These are phyloP conservation scores for Rhynchosporium agropyri DNA, from an alignment of 2,329 filamentous ascomycete species.

Conservation along the genomic window DNA sequence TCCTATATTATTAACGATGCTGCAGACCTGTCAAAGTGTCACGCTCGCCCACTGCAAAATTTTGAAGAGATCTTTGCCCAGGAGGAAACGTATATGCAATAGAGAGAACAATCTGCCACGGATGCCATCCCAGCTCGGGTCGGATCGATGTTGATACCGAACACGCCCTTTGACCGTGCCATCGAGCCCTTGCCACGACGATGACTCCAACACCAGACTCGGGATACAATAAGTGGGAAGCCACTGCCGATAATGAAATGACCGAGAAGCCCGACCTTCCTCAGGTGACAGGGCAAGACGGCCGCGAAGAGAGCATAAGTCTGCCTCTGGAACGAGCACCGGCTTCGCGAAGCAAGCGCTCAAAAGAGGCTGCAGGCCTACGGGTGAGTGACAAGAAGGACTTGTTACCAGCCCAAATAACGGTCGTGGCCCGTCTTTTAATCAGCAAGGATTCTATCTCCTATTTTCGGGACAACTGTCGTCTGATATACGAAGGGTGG, in stretches of 20 bases:
- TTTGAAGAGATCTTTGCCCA: not conserved
- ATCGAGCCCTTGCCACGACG: constrained; percentile 13
- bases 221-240: not conserved
- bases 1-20: not conserved
- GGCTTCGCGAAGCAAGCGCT: not conserved
- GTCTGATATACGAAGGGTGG: constrained; percentile 5
- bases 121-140: not conserved
- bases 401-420: not conserved
- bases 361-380: not conserved
- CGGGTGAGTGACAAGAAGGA: not conserved
- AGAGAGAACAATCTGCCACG: not conserved
- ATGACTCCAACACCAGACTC: not conserved
- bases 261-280: not conserved
- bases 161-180: not conserved
- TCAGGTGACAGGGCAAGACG: not conserved
- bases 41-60: not conserved
- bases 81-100: not conserved
- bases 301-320: not conserved
- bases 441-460: constrained; percentile 1
- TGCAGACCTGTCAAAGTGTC: not conserved
- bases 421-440: not conserved
- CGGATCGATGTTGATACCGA: not conserved
- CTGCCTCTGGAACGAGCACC: not conserved
- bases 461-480: constrained; percentile 4
- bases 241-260: not conserved